These are phyloP conservation scores for Aspergillus sclerotiicarbonarius DNA, from an alignment of 495 filamentous ascomycete species.

Conservation along the genomic window DNA sequence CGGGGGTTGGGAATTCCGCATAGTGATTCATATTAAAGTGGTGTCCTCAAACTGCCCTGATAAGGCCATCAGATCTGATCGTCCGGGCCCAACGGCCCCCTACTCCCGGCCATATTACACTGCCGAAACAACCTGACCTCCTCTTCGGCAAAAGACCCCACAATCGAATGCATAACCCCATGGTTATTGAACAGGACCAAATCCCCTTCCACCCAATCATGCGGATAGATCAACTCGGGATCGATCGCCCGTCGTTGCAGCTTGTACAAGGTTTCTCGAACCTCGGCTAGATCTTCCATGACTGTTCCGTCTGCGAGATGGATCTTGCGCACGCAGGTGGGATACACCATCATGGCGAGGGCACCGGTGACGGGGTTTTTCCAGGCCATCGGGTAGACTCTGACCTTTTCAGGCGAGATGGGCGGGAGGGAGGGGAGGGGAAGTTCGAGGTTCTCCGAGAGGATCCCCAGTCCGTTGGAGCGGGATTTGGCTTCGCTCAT, in stretches of 20 bases:
- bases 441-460: constrained; percentile 59
- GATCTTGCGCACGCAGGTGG: constrained; percentile 60
- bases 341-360: constrained; percentile 66
- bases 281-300: constrained; percentile 59
- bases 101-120: constrained; percentile 62
- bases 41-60: too few relatives aligned
- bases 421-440: constrained; percentile 55
- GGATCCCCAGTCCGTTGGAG: constrained; percentile 62
- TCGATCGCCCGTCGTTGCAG: constrained; percentile 66
- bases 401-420: constrained; percentile 60
- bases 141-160: constrained; percentile 65
- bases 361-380: constrained; percentile 65
- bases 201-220: constrained; percentile 72
- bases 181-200: constrained; percentile 71
- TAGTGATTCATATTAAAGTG: too few relatives aligned
- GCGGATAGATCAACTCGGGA: constrained; percentile 62
- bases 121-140: constrained; percentile 71
- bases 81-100: constrained; percentile 15
- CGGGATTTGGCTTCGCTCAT: constrained; percentile 64
- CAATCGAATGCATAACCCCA: constrained; percentile 66
- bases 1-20: too few relatives aligned
- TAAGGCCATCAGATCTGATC: too few relatives aligned
- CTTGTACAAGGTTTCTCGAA: constrained; percentile 62
- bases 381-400: constrained; percentile 68
- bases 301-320: constrained; percentile 60